phyloP scores from a whole-genome alignment of 2,329 filamentous ascomycete genomes.

The Arthrocladium fulminans region DNA sequence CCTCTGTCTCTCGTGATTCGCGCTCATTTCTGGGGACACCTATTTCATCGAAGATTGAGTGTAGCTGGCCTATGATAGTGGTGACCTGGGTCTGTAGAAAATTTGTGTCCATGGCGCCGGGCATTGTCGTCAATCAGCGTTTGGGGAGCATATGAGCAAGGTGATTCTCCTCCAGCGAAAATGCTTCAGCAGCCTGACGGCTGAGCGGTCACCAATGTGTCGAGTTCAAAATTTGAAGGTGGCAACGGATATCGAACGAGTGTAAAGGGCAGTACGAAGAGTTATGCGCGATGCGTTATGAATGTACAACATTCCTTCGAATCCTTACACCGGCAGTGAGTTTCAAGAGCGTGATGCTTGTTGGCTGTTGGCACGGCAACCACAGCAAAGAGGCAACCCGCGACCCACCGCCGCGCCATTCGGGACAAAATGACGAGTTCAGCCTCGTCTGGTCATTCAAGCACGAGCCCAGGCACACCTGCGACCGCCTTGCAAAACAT shows the following conservation, averaged over 20 bases:
- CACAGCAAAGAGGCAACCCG: not conserved
- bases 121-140: conserved; percentile 11
- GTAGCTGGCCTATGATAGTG: conserved; percentile 83
- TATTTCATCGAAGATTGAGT: conserved; percentile 94
- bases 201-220: not conserved
- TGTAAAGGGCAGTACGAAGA: not conserved
- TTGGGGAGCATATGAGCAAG: not conserved
- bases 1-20: conserved; percentile 80
- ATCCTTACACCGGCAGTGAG: not conserved
- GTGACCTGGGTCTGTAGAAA: conserved; percentile 93
- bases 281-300: not conserved
- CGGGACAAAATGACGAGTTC: not conserved
- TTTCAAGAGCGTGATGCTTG: not conserved
- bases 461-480: too few relatives aligned
- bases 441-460: too few relatives aligned
- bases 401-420: not conserved
- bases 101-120: conserved; percentile 67
- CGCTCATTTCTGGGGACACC: conserved; percentile 90
- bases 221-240: not conserved
- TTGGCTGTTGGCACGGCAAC: conserved; percentile 8
- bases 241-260: not conserved
- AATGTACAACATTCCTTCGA: not conserved
- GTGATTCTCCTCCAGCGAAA: too few relatives aligned
- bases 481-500: too few relatives aligned
- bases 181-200: not conserved